Evolutionary conservation across 75 land plant genomes (phyloP), one percentile per base, ranked within the genome.

Genomic region (Cupressus sempervirens): DNA sequence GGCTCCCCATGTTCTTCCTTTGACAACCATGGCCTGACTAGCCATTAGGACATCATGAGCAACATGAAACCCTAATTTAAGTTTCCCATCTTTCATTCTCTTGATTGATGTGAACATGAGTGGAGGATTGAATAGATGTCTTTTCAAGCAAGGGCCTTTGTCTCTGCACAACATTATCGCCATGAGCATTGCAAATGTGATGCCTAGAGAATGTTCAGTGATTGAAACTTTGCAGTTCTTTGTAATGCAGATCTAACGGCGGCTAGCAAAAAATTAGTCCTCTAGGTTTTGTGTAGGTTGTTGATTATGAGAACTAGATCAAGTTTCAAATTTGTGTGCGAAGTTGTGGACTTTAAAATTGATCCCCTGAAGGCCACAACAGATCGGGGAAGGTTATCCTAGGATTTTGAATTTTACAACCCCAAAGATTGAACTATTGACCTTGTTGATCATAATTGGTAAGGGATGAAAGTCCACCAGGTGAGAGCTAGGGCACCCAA

Each of bases 351-450:
- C 62, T 92, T 91, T 15, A 82, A 85, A 5, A 92, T 65, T 41
- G 92, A 92, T 46, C 93, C 93, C 23, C 95, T 87, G 35, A 94
- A 92, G 15, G 95, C 95, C 68, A 94, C 85, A 1, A 94, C 89
- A 48, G 76, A 84, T 0, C 26, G 73, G 0, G 92, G 92, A 80
- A 67, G 75, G 6, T 40, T 53, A 41, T 26, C 7, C 52, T 10
- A 13, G 52, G 11, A 0, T 23, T 58, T 20, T 23, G 4, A 7
- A 3, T 23, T 58, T 58, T 23, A 92, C 84, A 72, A 90, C 92
- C 41, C 93, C 95, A 83, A 92, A 90, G 68, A 88, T 87, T 38
- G 91, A 91, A 14, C 20, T 20, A 74, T 92, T 92, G 45, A 77
- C 90, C 72, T n/a, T n/a, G n/a, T n/a, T n/a, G n/a, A n/a, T n/a